Percentiles rank a stretch among this genome's conserved stretches.
These are phyloP conservation scores for Zygoascus meyerae DNA, from an alignment of 1,139 yeast genomes.

Conservation along the genomic window DNA sequence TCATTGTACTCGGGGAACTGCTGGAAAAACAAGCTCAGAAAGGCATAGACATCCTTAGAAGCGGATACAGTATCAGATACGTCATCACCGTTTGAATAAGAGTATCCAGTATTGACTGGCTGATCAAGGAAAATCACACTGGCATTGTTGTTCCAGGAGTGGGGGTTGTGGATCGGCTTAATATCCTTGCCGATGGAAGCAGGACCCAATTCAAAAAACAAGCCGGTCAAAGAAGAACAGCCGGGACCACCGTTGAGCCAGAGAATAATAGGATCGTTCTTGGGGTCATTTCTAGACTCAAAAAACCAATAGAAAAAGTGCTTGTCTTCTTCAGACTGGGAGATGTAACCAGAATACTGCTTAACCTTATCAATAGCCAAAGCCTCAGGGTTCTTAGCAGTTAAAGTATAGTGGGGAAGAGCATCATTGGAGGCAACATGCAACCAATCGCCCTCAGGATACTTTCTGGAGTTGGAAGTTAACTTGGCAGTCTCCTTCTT, in stretches of 20 bases:
- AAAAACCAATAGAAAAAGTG: conserved; percentile 84
- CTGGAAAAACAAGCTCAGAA: conserved; percentile 69
- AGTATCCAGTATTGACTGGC: conserved; percentile 91
- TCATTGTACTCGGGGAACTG: conserved; percentile 57
- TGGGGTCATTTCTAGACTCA: conserved; percentile 85
- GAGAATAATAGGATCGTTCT: conserved; percentile 73
- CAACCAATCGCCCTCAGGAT: conserved; percentile 22
- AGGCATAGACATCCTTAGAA: conserved; percentile 72
- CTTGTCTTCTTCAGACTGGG: conserved; percentile 60
- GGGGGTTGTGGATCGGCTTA: conserved; percentile 68
- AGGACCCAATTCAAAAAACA: conserved; percentile 88
- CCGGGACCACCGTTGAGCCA: conserved; percentile 96
- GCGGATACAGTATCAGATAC: conserved; percentile 64
- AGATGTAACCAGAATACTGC: conserved; percentile 36
- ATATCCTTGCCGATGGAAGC: conserved; percentile 61
- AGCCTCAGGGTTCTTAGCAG: conserved; percentile 28
- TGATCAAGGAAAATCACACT: conserved; percentile 89
- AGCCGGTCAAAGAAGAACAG: conserved; percentile 84
- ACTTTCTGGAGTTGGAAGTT: conserved; percentile 7
- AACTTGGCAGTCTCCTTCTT: conserved; percentile 2
- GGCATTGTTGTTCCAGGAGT: conserved; percentile 86
- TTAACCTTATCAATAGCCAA: conserved; percentile 30
- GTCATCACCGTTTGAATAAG: conserved; percentile 50
- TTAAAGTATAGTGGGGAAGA: conserved; percentile 33
- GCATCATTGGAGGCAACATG: conserved; percentile 23